Percentiles rank a stretch among this genome's conserved stretches.
phyloP scores from a whole-genome alignment of 352 stramenopile genomes.

The Ophiocytium majus region DNA sequence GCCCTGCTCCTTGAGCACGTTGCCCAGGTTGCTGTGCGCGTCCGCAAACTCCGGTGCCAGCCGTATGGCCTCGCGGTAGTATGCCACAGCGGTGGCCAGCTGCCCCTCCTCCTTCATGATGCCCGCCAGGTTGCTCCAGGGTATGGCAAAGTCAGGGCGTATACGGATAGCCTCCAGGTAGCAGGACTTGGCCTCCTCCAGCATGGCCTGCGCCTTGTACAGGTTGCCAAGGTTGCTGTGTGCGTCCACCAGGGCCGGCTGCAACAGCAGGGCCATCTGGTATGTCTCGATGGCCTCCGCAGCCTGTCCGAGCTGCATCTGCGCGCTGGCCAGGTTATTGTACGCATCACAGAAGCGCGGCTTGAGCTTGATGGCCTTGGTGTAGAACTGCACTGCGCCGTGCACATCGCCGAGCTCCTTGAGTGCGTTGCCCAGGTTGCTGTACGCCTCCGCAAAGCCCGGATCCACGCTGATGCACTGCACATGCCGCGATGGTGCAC shows the following conservation, averaged over 20 bases:
- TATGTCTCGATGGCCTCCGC: conserved; percentile 85
- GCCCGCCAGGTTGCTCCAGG: conserved; percentile 83
- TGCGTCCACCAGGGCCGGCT: conserved; percentile 81
- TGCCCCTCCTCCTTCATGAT: conserved; percentile 82
- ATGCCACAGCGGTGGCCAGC: conserved; percentile 70
- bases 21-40: conserved; percentile 88
- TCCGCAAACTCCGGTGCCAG: conserved; percentile 84
- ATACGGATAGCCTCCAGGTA: conserved; percentile 83
- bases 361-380: conserved; percentile 81
- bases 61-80: conserved; percentile 79
- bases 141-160: conserved; percentile 80
- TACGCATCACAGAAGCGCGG: conserved; percentile 83
- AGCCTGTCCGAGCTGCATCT: conserved; percentile 83
- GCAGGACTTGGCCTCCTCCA: conserved; percentile 79
- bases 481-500: too few relatives aligned
- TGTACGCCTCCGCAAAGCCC: conserved; percentile 84
- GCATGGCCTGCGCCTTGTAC: conserved; percentile 73
- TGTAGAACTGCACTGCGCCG: conserved; percentile 84
- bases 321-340: conserved; percentile 82
- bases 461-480: conserved; percentile 77
- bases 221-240: conserved; percentile 89
- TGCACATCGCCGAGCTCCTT: conserved; percentile 84
- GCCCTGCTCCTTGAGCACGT: conserved; percentile 81
- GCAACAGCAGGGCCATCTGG: conserved; percentile 83
- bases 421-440: conserved; percentile 88